These are phyloP conservation scores for Ilyonectria destructans DNA, from an alignment of 2,329 filamentous ascomycete genomes.

Conservation along the genomic window DNA sequence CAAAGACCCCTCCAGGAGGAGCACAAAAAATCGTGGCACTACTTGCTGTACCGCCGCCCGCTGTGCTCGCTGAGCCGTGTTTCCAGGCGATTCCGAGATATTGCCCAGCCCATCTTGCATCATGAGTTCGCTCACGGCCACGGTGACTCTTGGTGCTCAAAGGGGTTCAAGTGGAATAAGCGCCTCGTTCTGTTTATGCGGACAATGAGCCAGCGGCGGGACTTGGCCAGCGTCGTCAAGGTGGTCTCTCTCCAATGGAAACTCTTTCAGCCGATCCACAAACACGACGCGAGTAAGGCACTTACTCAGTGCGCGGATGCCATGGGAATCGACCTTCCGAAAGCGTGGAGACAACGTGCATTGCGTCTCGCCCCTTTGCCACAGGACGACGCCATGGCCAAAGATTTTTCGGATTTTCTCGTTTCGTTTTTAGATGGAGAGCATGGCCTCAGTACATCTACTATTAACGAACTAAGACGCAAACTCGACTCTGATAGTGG, in stretches of 20 bases:
- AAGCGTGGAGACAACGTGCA: slow-evolving; percentile 7
- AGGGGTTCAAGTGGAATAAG: not conserved
- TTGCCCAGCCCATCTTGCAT: slow-evolving; percentile 16
- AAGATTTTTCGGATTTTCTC: not conserved
- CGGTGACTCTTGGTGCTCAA: slow-evolving; percentile 6
- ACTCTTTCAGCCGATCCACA: not conserved
- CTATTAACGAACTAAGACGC: not conserved
- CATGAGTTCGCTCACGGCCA: slow-evolving; percentile 33
- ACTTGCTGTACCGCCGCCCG: not conserved
- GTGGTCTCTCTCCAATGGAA: not conserved
- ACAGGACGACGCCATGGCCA: not conserved
- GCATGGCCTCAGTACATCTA: not conserved
- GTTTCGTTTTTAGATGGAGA: not conserved
- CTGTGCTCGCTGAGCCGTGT: slow-evolving; percentile 20
- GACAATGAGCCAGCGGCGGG: slow-evolving; percentile 7
- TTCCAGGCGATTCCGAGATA: not conserved
- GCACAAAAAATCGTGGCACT: slow-evolving; percentile 8
- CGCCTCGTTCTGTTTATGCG: slow-evolving; percentile 24
- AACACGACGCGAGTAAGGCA: not conserved
- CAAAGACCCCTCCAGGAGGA: not conserved
- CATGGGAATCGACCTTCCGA: slow-evolving; percentile 2
- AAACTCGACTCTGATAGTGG: not conserved
- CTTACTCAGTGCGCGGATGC: not conserved
- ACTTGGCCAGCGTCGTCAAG: slow-evolving; percentile 12
- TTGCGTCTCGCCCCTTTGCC: not conserved